Evolutionary conservation across 106 monocot species (phyloP).

Genomic region (Iris macrosiphon): DNA sequence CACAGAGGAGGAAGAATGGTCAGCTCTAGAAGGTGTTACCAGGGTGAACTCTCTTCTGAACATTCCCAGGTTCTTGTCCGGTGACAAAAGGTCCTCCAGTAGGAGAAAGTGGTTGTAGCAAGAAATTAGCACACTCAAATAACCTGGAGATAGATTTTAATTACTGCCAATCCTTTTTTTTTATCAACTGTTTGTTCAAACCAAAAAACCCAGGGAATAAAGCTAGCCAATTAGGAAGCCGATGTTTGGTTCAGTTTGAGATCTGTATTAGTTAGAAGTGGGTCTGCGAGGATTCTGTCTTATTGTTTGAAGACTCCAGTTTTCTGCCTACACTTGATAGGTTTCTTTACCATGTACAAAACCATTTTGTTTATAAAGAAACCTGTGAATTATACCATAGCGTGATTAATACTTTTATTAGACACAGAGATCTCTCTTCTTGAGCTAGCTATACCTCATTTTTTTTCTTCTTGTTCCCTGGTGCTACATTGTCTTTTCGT

Average conservation of each 20-base stretch:
- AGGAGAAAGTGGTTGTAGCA: slow-evolving; percentile 42
- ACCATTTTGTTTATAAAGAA: slow-evolving; percentile 26
- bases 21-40: slow-evolving; percentile 81
- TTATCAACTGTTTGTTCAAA: background rate
- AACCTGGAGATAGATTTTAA: background rate
- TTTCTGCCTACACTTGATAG: slow-evolving; percentile 12
- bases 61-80: slow-evolving; percentile 56
- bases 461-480: too few relatives aligned
- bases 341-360: slow-evolving; percentile 20
- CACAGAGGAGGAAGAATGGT: slow-evolving; percentile 85
- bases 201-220: background rate
- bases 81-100: slow-evolving; percentile 35
- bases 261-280: too few relatives aligned
- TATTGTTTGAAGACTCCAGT: background rate
- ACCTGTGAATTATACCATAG: slow-evolving; percentile 33
- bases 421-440: too few relatives aligned
- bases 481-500: too few relatives aligned
- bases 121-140: background rate
- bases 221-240: background rate
- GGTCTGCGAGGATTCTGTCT: too few relatives aligned
- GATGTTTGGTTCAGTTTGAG: too few relatives aligned
- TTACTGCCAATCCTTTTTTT: background rate
- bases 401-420: too few relatives aligned
- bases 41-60: slow-evolving; percentile 75
- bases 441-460: too few relatives aligned